These are phyloP conservation scores for Alternaria atra DNA, from an alignment of 2,329 filamentous ascomycete species.

Conservation along the genomic window DNA sequence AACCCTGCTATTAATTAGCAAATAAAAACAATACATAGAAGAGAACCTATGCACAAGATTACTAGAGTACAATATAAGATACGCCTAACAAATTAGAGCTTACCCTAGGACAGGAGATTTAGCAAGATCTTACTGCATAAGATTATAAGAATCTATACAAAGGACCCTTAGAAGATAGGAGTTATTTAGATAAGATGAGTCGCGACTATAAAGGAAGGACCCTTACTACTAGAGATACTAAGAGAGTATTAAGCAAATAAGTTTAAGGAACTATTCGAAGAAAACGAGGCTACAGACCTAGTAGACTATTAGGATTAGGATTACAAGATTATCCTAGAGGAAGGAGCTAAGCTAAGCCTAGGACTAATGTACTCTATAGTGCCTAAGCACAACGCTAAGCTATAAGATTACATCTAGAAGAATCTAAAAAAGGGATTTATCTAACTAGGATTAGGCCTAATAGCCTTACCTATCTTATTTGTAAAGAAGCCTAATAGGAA, in stretches of 20 bases:
- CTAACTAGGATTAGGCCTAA: neutral
- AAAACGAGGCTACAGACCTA: neutral
- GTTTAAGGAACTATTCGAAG: neutral
- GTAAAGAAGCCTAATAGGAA: neutral
- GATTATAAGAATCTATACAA: neutral
- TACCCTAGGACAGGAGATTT: neutral
- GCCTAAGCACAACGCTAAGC: slow-evolving; percentile 1
- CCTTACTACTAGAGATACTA: slow-evolving; percentile 5
- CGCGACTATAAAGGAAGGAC: neutral
- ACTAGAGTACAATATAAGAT: neutral
- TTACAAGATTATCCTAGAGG: neutral
- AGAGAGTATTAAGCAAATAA: neutral
- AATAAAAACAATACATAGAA: neutral
- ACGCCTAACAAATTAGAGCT: neutral
- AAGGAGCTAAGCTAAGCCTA: slow-evolving; percentile 1
- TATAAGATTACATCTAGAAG: neutral
- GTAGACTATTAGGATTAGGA: neutral
- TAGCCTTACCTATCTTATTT: too few relatives aligned
- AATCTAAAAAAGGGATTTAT: slow-evolving; percentile 6
- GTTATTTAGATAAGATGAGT: neutral
- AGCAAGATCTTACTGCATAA: neutral
- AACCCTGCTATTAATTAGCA: neutral
- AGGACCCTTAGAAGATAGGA: neutral
- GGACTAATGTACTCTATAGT: neutral
- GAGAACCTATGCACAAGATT: neutral